A percentile compares a stretch with the other conserved stretches of the same genome.
These are phyloP conservation scores for Exsudoporus floridanus DNA, from an alignment of 1,284 basidiomycete genomes.

Conservation along the genomic window DNA sequence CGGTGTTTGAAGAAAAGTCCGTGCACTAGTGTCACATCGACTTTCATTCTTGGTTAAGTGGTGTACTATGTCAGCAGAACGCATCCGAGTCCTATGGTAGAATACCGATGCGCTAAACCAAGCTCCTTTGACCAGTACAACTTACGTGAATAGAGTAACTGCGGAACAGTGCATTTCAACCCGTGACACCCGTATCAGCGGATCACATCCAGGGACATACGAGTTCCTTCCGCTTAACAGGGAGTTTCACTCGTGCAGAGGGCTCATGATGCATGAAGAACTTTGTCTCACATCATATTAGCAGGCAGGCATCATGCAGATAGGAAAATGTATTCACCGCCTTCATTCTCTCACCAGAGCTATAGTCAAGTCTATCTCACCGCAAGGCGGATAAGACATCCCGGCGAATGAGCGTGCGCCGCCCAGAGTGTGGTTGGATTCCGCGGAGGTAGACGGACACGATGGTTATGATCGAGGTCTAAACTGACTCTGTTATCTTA, in stretches of 20 bases:
- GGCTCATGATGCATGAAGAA: constrained; percentile 2
- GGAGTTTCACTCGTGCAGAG: neutral
- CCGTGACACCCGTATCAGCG: constrained; percentile 11
- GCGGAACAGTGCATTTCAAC: neutral
- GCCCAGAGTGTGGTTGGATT: constrained; percentile 7
- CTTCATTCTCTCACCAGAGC: neutral
- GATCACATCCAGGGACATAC: constrained; percentile 18
- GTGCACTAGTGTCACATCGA: no score
- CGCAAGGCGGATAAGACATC: constrained; percentile 5
- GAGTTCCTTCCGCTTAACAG: neutral
- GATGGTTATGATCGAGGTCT: constrained; percentile 16
- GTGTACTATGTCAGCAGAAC: neutral
- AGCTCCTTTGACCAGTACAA: neutral
- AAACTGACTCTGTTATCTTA: constrained; percentile 27
- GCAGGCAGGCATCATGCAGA: constrained; percentile 5
- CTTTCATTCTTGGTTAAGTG: neutral
- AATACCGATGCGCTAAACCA: neutral
- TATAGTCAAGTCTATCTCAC: constrained; percentile 1
- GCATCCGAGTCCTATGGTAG: neutral
- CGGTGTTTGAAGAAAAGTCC: constrained; percentile 9
- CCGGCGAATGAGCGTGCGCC: constrained; percentile 7
- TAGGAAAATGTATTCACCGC: neutral
- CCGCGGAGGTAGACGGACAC: constrained; percentile 24
- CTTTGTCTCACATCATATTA: neutral
- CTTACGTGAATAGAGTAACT: neutral